Evolutionary conservation across 192 early-diverging fungal species (phyloP).

Genomic region (Cladochytrium replicatum): DNA sequence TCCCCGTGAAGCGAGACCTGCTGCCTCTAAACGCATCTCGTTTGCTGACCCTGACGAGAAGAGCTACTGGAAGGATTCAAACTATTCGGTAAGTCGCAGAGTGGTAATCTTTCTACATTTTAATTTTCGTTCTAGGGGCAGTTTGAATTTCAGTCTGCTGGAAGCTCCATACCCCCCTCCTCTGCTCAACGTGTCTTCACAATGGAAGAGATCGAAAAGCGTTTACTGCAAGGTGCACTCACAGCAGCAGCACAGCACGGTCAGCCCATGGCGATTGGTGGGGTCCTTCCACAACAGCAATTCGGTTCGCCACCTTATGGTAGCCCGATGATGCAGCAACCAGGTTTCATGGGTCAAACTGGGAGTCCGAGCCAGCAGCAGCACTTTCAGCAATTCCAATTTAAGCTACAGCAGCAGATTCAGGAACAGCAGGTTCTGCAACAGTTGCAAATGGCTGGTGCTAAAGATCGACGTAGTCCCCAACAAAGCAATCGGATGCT

Average conservation of each 20-base stretch:
- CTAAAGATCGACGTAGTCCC: conserved; percentile 1
- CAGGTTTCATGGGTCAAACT: background rate
- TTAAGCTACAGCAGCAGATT: background rate
- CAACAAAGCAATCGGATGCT: conserved; percentile 1
- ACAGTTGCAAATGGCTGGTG: conserved; percentile 3
- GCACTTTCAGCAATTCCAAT: conserved; percentile 8
- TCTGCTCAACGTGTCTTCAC: conserved; percentile 3
- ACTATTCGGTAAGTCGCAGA: conserved; percentile 2
- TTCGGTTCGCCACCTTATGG: conserved; percentile 1
- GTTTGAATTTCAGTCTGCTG: background rate
- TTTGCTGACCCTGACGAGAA: no score
- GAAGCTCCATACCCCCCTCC: background rate
- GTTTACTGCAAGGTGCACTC: conserved; percentile 8
- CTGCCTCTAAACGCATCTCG: no score
- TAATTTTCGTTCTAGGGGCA: background rate
- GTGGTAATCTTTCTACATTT: background rate
- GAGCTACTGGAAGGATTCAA: no score
- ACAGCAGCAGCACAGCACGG: conserved; percentile 4
- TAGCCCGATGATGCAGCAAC: conserved; percentile 1
- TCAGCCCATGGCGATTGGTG: background rate
- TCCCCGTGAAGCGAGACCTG: no score
- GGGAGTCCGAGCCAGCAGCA: conserved; percentile 14
- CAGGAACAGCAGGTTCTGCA: conserved; percentile 9
- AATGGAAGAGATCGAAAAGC: conserved; percentile 27
- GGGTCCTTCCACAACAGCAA: conserved; percentile 8